Evolutionary conservation across 2,329 filamentous ascomycete species (phyloP), one percentile per base, ranked within the genome.

Genomic region (Fusarium sp.): DNA sequence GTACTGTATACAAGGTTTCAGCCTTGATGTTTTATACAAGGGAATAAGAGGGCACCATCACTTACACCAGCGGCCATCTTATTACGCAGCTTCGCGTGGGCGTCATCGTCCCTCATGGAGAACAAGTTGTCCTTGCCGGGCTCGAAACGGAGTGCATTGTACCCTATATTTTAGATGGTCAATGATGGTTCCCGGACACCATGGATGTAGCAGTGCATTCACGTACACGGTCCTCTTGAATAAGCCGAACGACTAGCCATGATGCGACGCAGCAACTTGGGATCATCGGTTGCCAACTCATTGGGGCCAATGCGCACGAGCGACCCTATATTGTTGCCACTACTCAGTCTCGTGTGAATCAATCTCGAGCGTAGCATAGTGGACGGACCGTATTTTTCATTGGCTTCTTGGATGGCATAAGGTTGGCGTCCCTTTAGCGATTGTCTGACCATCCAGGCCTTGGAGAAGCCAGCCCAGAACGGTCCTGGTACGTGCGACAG

Each of bases 71-170:
- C 74, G 4, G 79, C 76, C 75, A 86, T 80, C 58, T 83, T 80
- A 63, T 79, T 79, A 17, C 79, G 74, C 32, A 80, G 66, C 15
- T 63, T 59, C 2, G 76, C 71, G 59, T 87, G 84, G 37, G 77
- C 76, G 6, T 74, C 75, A 37, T 79, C 80, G 53, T 85, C 75
- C 5, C 77, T 77, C 61, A 82, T 76, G 2, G 77, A 80, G 55
- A 87, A 84, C 31, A 86, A 74, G 50, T 82, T 84, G 64, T 86
- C 80, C 5, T 75, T 73, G 1, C 78, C 77, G 5, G 80, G 77
- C 54, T 85, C 80, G 23, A 84, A 75, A 4, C 79, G 78, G 37
- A 78, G 74, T 4, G 77, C 76, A 35, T 80, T 77, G 19, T 77
- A 78, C 52, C 52, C 54, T 57, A 0, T 1, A 3, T 11, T 9